A percentile compares a stretch with the other conserved stretches of the same genome.
Conservation (phyloP, 73 alveolate genomes). For the Stentor coeruleus region DNA sequence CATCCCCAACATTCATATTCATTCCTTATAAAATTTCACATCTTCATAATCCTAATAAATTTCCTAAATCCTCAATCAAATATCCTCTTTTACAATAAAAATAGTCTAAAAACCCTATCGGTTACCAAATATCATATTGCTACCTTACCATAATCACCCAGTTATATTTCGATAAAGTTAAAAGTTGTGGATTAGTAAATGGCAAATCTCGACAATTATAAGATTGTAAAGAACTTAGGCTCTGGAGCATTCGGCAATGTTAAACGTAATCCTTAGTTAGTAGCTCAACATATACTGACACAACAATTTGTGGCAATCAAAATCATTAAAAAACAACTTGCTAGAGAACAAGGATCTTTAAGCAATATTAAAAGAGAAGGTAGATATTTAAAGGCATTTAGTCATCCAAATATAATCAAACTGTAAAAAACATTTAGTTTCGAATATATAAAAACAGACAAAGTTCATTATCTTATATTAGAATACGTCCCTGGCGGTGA, state of each 20-base stretch:
- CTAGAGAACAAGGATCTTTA: constrained; percentile 38
- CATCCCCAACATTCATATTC: too few relatives aligned
- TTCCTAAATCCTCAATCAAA: too few relatives aligned
- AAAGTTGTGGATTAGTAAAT: too few relatives aligned
- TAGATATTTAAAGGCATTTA: constrained; percentile 69
- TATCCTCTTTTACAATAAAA: too few relatives aligned
- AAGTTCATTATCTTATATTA: constrained; percentile 81
- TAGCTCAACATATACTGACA: constrained; percentile 83
- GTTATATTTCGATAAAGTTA: too few relatives aligned
- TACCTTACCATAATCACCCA: too few relatives aligned
- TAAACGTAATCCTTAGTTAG: constrained; percentile 36
- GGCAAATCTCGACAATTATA: neutral
- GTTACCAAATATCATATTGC: too few relatives aligned
- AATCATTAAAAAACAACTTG: constrained; percentile 69
- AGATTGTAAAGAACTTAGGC: neutral
- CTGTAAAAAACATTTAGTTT: constrained; percentile 36
- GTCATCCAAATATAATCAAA: constrained; percentile 91
- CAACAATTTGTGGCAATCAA: constrained; percentile 84
- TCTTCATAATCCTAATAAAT: too few relatives aligned
- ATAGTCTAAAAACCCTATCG: too few relatives aligned
- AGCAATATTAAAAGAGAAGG: constrained; percentile 88
- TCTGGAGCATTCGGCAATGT: constrained; percentile 16
- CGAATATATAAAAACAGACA: constrained; percentile 84
- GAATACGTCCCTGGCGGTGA: constrained; percentile 94
- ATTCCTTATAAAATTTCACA: too few relatives aligned